These are phyloP conservation scores for Reticulascus tulasneorum DNA, from an alignment of 2,329 filamentous ascomycete genomes.

Conservation along the genomic window DNA sequence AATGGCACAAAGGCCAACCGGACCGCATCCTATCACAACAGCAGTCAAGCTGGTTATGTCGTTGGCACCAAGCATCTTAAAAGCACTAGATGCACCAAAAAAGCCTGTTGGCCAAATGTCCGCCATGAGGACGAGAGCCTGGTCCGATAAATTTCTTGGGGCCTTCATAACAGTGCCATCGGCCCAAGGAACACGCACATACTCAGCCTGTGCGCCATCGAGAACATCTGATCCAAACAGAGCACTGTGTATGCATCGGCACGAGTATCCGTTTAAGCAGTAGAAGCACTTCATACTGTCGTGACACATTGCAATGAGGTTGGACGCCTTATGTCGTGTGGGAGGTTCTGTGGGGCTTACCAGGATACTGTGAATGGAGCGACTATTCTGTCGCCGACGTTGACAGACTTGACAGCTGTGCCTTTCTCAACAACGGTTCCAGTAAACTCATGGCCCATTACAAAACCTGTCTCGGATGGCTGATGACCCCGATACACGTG, in stretches of 20 bases:
- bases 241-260: conserved; percentile 66
- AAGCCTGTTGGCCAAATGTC: conserved; percentile 89
- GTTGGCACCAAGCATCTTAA: conserved; percentile 57
- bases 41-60: conserved; percentile 64
- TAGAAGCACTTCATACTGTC: conserved; percentile 72
- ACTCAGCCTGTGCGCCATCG: conserved; percentile 80
- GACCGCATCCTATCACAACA: conserved; percentile 80
- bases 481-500: conserved; percentile 85
- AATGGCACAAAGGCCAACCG: conserved; percentile 79
- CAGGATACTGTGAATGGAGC: conserved; percentile 80
- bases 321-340: not conserved
- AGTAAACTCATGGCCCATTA: conserved; percentile 84
- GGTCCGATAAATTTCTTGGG: conserved; percentile 62
- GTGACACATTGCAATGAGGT: conserved; percentile 9
- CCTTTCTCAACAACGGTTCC: conserved; percentile 69
- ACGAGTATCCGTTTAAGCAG: conserved; percentile 72
- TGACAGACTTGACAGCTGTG: conserved; percentile 61
- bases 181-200: conserved; percentile 74
- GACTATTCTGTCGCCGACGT: conserved; percentile 74
- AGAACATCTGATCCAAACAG: conserved; percentile 68
- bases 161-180: conserved; percentile 78
- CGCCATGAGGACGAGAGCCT: conserved; percentile 79
- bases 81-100: conserved; percentile 76
- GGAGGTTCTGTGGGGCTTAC: conserved; percentile 35
- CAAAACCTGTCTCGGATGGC: conserved; percentile 58